Base-by-base conservation (phyloP, 441 rosid genomes). In the Flueggea neowawraea region DNA sequence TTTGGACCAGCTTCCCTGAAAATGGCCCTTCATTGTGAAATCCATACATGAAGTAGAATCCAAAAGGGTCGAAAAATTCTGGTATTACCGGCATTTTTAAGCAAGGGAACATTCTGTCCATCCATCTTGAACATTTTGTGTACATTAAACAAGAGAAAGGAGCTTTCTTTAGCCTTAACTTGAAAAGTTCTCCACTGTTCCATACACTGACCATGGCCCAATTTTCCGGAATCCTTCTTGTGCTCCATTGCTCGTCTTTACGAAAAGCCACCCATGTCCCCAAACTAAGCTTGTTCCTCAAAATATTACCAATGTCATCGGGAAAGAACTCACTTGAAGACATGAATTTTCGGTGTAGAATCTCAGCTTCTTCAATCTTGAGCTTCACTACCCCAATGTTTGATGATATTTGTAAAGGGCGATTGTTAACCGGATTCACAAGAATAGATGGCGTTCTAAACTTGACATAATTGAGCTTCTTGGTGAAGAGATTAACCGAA, bases 161-260 rank as follows among this genome's bases (percentile, higher is more conserved):
- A 49, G 87, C 86, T 69, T 81, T 81, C 10, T 70, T 90, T 54
- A 85, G 65, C 64, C 80, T 77, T 50, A 90, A 72, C 66, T 84
- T 87, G 78, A 87, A 90, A 5, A 85, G 57, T 45, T 84, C 86
- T 17, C 89, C 84, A 56, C 82, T 90, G 62, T 90, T 82, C 96
- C 95, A 90, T n/a, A 85, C 96, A 64, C 95, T 90, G 16, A 90
- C 63, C 84, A 85, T 76, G 44, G 96, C 96, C 95, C 92, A 90
- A 64, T 71, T 79, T 14, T 49, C 62, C 9, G 83, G 78, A 56
- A 75, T 15, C 49, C 22, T 57, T 12, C 73, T 67, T 55, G 49
- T 64, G 11, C 54, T 57, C 73, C 67, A 62, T 15, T 65, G 12
- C 16, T 82, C 78, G 2, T 72, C 80, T 43, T 66, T 67, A 9